A percentile compares a stretch with the other conserved stretches of the same genome.
Conservation (phyloP, 768 basidiomycete genomes). For the Suillus paluster region DNA sequence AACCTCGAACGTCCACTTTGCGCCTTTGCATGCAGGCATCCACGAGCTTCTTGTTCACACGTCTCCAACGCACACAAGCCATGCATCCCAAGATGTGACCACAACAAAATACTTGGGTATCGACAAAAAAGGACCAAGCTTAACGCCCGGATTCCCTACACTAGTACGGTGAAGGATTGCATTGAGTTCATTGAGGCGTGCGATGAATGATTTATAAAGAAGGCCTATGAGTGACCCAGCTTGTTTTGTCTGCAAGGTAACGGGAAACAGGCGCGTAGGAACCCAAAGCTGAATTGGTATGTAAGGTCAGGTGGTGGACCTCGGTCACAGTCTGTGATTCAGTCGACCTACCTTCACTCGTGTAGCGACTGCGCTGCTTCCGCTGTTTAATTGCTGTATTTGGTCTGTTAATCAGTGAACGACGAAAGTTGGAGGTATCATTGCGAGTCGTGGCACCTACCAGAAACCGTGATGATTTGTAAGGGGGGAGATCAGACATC, state of each 20-base stretch:
- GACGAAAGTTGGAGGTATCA: constrained; percentile 64
- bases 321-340: not conserved
- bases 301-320: not conserved
- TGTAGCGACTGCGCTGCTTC: not conserved
- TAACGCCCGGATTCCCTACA: not conserved
- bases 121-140: not conserved
- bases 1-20: not conserved
- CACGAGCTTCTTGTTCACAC: constrained; percentile 8
- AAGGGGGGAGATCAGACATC: constrained; percentile 2
- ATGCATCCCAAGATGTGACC: constrained; percentile 7
- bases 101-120: not conserved
- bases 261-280: not conserved
- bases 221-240: not conserved
- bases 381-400: not conserved
- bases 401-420: constrained; percentile 56
- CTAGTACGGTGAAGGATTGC: not conserved
- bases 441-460: constrained; percentile 76
- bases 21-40: constrained; percentile 8
- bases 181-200: not conserved
- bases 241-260: constrained; percentile 1
- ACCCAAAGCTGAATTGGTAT: not conserved
- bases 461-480: not conserved
- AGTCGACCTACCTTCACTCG: not conserved
- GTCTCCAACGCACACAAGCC: not conserved
- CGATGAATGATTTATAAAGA: not conserved